A percentile compares a stretch with the other conserved stretches of the same genome.
Evolutionary conservation across 2,329 filamentous ascomycete genomes (phyloP).

Genomic region (Paecilomyces variotii): DNA sequence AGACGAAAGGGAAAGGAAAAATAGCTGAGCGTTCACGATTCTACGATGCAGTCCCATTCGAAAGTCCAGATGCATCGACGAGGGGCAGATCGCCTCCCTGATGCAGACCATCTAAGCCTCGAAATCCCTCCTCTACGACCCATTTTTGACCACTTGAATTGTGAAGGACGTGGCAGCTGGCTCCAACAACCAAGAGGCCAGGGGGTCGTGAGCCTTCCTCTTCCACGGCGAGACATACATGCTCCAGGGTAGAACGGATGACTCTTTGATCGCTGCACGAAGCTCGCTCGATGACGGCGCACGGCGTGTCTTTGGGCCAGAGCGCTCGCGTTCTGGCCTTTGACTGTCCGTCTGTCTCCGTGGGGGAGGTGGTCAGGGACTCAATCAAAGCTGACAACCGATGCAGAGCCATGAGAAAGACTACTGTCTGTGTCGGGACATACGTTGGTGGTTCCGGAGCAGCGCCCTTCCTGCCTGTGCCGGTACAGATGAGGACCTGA

Average conservation of each 20-base stretch:
- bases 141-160: constrained; percentile 57
- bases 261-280: constrained; percentile 92
- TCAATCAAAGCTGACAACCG: constrained; percentile 65
- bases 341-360: constrained; percentile 15
- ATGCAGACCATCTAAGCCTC: constrained; percentile 54
- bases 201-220: constrained; percentile 83
- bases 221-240: constrained; percentile 76
- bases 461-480: constrained; percentile 83
- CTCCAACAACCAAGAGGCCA: constrained; percentile 76
- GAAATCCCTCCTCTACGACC: constrained; percentile 82
- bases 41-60: background rate
- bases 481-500: constrained; percentile 92
- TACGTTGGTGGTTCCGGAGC: constrained; percentile 75
- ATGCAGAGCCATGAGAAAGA: constrained; percentile 94
- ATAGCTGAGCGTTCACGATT: background rate
- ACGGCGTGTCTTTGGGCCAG: constrained; percentile 75
- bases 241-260: constrained; percentile 73
- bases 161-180: constrained; percentile 71
- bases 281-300: constrained; percentile 86
- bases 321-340: constrained; percentile 14
- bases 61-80: constrained; percentile 5
- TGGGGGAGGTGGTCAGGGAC: constrained; percentile 49
- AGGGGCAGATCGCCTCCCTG: constrained; percentile 14
- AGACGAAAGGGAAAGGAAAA: background rate
- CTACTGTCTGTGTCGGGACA: constrained; percentile 68